Evolutionary conservation across 768 basidiomycete genomes (phyloP), one percentile per base, ranked within the genome.

Genomic region (Russula foetens): DNA sequence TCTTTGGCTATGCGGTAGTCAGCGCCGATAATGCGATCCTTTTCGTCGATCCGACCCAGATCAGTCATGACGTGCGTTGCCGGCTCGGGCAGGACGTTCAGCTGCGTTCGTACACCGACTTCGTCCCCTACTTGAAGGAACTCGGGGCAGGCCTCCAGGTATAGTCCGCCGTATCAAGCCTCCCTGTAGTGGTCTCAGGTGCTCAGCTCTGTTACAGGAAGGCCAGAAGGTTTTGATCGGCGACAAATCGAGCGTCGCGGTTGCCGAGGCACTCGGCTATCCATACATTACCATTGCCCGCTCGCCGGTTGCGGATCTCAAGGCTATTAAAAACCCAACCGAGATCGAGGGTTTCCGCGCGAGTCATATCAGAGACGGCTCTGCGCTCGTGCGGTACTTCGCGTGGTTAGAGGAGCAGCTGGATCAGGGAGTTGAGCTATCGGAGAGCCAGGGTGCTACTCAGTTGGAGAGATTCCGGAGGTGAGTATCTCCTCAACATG

Each of bases 361-460:
- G 68, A 81, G 80, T 54, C 92, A 99, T 69, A 84, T 96, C 33
- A 82, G 95, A 11, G 96, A 98, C 71, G 94, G 96, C 0, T 84
- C 80, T 1, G 95, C 95, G 0, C 77, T 98, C 49, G 84, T 82
- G 8, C 81, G 86, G 15, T 99, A 98, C 74, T 98, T 98, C 67
- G 79, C 92, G 0, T 99, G 96, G 97, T 77, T 99, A 1, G 93
- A 98, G 71, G 88, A 93, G 63, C 81, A 86, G 64, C 75, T 98
- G 19, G 71, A 79, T 3, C 74, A 78, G 7, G 90, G 84, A 0
- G 76, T 75, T 19, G 78, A 76, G 59, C 61, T 95, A 60, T 85
- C 80, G 44, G 96, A 99, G 71, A 85, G 84, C 63, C 80, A 92
- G 61, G 96, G 82, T 14, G 87, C 94, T 1, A 81, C 84, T 66